Evolutionary conservation across 2,329 filamentous ascomycete genomes (phyloP), one percentile per base, ranked within the genome.

Genomic region (Penicillium frequentans): DNA sequence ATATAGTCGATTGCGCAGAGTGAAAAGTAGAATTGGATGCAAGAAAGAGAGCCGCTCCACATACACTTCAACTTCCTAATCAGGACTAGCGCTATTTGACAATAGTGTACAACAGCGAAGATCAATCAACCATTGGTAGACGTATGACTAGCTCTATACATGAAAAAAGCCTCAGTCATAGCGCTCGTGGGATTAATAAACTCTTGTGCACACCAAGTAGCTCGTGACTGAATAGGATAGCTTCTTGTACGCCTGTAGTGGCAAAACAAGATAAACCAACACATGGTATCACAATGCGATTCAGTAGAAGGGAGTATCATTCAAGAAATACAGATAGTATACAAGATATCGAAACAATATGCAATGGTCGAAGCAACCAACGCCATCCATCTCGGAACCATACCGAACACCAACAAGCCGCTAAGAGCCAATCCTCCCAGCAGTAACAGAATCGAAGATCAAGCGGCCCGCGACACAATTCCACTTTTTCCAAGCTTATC

Each of bases 401-500:
- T 35, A 27, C 48, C 37, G 33, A 45, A 47, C 23, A 47, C 43
- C 31, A 53, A 46, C 9, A 37, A 8, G 5, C 1, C 10, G 21
- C 10, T 16, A 50, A 33, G 35, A 39, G 35, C 13, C 6, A 33
- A 33, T 11, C 31, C 31, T 33, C 31, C 5, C 31, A 13, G 13
- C 19, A 49, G 13, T 10, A 14, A 19, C 13, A 42, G 13, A 29
- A 19, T 27, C 21, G 24, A 49, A 49, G 35, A 47, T 59, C 46
- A 68, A 43, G 55, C 49, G 58, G 60, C 63, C 39, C 57, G 54
- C 24, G 64, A 62, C 23, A 78, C 68, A 52, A 77, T 55, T 1
- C 73, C 75, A 51, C 58, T 69, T 52, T 49, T 59, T 10, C 77
- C 77, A 49, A 79, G 64, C 48, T 64, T 68, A 33, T 63, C 73